Base-by-base conservation (phyloP, 2,329 filamentous ascomycete species). In the Colletotrichum tanaceti region DNA sequence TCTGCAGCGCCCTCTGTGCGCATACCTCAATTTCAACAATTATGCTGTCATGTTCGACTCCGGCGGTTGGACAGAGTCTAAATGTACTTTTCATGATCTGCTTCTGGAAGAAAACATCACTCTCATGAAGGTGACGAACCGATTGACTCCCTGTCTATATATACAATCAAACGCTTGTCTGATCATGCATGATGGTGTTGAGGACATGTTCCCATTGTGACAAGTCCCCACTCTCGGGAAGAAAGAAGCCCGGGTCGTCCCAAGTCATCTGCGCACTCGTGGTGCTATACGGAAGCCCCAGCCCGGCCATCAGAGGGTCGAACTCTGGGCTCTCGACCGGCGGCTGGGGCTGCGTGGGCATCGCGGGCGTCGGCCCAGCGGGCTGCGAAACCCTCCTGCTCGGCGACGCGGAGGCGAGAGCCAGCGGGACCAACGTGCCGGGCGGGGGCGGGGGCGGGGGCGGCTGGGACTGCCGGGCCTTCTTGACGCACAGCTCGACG, bases 401-500 rank as follows among this genome's bases (percentile, higher is more conserved):
- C 2, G 65, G 62, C 5, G 54, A 46, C 5, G 65, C 65, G 0
- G 54, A 55, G 1, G 55, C 62, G 1, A 65, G 28, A 35, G 62
- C 49, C 1, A 68, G 14, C 0, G 65, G 65, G 2, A 65, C 44
- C 28, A 59, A 24, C 0, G 57, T 28, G 1, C 43, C 57, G 1
- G 55, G 22, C 16, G 62, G 47, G 0, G 59, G 60, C 0, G 59
- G 60, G n/a, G n/a, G n/a, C n/a, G n/a, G n/a, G n/a, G n/a, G n/a
- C 0, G 59, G 65, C 11, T 65, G 62, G 7, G 68, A 66, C 18
- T 72, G 71, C 13, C 65, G 64, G 3, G 71, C 68, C 20, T 67
- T 74, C 4, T 72, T 66, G 55, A 82, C 79, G 70, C 80, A 82
- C 10, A 82, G 72, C 72, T 82, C 80, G 41, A 81, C 76, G 0